Percentiles rank a stretch among this genome's conserved stretches.
These are phyloP conservation scores for Fusarium chaquense DNA, from an alignment of 2,329 filamentous ascomycete genomes.

Conservation along the genomic window DNA sequence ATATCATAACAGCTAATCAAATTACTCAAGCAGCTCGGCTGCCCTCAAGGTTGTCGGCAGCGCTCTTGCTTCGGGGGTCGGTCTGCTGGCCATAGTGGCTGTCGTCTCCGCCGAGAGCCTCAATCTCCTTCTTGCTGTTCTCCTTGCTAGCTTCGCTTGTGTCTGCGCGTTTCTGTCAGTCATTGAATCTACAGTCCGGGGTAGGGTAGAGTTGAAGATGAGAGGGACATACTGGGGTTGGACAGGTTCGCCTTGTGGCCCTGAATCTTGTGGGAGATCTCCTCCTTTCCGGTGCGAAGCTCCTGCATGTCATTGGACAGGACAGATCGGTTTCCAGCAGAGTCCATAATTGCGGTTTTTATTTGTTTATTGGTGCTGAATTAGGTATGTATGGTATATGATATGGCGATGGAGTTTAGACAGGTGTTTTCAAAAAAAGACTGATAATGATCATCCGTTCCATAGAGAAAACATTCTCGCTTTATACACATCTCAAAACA, in stretches of 20 bases:
- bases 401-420: neutral
- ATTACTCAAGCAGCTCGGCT: slow-evolving; percentile 47
- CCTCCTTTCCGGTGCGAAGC: slow-evolving; percentile 48
- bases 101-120: slow-evolving; percentile 57
- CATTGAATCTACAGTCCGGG: neutral
- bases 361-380: neutral
- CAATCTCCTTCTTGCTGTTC: slow-evolving; percentile 56
- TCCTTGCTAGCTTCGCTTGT: slow-evolving; percentile 60
- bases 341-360: slow-evolving; percentile 39
- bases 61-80: slow-evolving; percentile 57
- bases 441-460: neutral
- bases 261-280: slow-evolving; percentile 47
- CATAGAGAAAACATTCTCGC: neutral
- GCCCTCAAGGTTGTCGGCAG: slow-evolving; percentile 55
- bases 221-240: slow-evolving; percentile 56
- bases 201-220: neutral
- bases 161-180: slow-evolving; percentile 47
- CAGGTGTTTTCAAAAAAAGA: neutral
- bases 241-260: slow-evolving; percentile 62
- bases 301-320: slow-evolving; percentile 59
- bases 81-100: slow-evolving; percentile 58
- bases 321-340: slow-evolving; percentile 55
- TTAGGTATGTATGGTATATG: neutral
- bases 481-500: slow-evolving; percentile 10
- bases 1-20: slow-evolving; percentile 1